A percentile compares a stretch with the other conserved stretches of the same genome.
Evolutionary conservation across 805 yeast genomes (phyloP).

Genomic region (Huiozyma sinensis): DNA sequence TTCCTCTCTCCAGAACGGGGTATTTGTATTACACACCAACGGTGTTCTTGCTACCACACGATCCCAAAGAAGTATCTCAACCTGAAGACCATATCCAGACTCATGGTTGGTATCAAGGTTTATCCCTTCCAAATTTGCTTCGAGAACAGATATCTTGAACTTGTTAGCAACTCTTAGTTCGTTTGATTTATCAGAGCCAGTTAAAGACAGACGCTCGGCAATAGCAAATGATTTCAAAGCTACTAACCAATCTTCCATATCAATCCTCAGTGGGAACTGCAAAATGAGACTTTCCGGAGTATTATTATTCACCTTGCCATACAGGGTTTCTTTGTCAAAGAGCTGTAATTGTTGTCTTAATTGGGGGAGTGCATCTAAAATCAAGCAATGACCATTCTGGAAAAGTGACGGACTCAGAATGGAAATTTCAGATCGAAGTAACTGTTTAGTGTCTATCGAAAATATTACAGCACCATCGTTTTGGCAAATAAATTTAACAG

Average conservation of each 20-base stretch:
- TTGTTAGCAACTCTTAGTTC: constrained; percentile 43
- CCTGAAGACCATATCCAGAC: constrained; percentile 33
- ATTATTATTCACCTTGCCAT: not conserved
- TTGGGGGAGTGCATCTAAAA: constrained; percentile 45
- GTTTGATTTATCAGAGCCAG: constrained; percentile 25
- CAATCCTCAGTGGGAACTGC: constrained; percentile 56
- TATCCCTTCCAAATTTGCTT: constrained; percentile 41
- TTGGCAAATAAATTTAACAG: constrained; percentile 48
- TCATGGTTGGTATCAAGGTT: constrained; percentile 1
- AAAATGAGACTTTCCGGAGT: constrained; percentile 29
- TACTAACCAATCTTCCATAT: constrained; percentile 69
- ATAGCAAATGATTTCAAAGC: constrained; percentile 54
- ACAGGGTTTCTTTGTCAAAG: not conserved
- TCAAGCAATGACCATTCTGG: constrained; percentile 47
- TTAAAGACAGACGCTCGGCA: constrained; percentile 33
- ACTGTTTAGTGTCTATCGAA: constrained; percentile 42
- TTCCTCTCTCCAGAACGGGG: constrained; percentile 80
- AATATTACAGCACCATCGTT: constrained; percentile 53
- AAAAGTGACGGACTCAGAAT: constrained; percentile 54
- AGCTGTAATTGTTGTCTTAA: constrained; percentile 33
- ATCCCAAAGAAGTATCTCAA: constrained; percentile 65
- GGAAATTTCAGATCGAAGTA: constrained; percentile 52
- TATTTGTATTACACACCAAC: constrained; percentile 35
- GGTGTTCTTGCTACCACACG: constrained; percentile 74
- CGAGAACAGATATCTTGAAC: constrained; percentile 48